Percentiles rank a stretch among this genome's conserved stretches.
These are phyloP conservation scores for Diplosphaera chodatii DNA, from an alignment of 139 green algal genomes.

Conservation along the genomic window DNA sequence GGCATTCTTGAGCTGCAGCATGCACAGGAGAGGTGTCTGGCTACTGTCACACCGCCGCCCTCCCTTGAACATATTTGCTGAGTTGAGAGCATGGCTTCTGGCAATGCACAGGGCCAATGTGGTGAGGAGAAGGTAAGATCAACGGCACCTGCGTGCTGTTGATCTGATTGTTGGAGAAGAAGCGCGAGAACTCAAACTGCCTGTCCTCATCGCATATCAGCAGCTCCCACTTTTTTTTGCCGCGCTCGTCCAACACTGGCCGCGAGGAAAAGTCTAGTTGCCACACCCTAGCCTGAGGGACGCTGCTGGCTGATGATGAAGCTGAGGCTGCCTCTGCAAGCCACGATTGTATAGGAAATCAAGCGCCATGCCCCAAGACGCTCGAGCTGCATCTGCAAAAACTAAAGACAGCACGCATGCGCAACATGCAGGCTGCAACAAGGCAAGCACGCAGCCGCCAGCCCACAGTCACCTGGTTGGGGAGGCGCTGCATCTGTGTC, in stretches of 20 bases:
- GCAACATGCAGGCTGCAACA: too few species aligned
- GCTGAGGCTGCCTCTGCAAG: not conserved
- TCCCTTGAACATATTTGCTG: too few species aligned
- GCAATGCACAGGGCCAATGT: not conserved
- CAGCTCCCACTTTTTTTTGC: constrained; percentile 99
- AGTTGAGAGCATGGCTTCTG: too few species aligned
- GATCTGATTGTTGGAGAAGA: constrained; percentile 97
- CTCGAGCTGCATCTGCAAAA: too few species aligned
- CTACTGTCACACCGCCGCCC: too few species aligned
- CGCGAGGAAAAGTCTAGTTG: constrained; percentile 97
- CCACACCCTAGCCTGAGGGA: constrained; percentile 45
- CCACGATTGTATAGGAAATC: too few species aligned
- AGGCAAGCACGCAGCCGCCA: too few species aligned
- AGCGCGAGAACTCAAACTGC: constrained; percentile 83
- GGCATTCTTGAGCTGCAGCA: constrained; percentile 57
- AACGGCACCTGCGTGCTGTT: constrained; percentile 83
- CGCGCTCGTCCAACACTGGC: constrained; percentile 89
- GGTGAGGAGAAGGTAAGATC: not conserved
- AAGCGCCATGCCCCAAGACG: too few species aligned
- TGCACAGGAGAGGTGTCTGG: too few species aligned
- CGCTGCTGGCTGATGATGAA: not conserved
- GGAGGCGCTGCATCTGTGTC: too few species aligned
- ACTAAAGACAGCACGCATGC: too few species aligned
- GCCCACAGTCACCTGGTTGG: too few species aligned
- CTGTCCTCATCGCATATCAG: constrained; percentile 80